Base-by-base conservation (phyloP, 2,329 filamentous ascomycete genomes). In the Claviceps arundinis region DNA sequence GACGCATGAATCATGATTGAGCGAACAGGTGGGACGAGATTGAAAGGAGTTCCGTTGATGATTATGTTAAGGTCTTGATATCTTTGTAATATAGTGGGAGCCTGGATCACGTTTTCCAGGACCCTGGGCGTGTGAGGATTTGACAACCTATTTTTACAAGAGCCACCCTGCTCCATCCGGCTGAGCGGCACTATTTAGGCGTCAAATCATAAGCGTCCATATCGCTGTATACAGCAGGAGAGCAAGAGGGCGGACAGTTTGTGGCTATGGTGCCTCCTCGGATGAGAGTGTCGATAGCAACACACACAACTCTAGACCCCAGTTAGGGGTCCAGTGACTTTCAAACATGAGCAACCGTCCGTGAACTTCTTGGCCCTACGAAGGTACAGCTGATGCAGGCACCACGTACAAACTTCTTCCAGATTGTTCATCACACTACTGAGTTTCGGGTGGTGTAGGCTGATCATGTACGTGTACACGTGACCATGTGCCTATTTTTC, bases 1-100 rank as follows among this genome's bases (percentile, higher is more conserved):
- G 69, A 70, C 62, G 69, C 68, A 75, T 66, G 73, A 72, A 60
- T 70, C 69, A 73, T 78, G 75, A 79, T 78, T 79, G 76, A 75
- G 69, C 59, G 13, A 59, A 17, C 40, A 44, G 59, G 50, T 49
- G 51, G 54, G 56, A 62, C 62, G 56, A 60, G 62, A 61, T 34
- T 34, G 30, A 34, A 34, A 34, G 9, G 9, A 11, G 9, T 3
- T 34, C 30, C 30, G 30, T 11, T 34, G 30, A 34, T 34, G 26
- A 30, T 30, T 8, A 4, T 34, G 9, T 34, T 4, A 34, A 11
- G 30, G 4, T 9, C 9, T 34, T 11, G 4, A 34, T 11, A 11
- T 34, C 4, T 11, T 34, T 11, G 30, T 34, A 34, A 34, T 34
- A 34, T 34, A 34, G 30, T 34, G 30, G 30, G 30, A 11, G 30